Conservation (phyloP, 78 protist species). For the Dictyostelium intermedium region DNA sequence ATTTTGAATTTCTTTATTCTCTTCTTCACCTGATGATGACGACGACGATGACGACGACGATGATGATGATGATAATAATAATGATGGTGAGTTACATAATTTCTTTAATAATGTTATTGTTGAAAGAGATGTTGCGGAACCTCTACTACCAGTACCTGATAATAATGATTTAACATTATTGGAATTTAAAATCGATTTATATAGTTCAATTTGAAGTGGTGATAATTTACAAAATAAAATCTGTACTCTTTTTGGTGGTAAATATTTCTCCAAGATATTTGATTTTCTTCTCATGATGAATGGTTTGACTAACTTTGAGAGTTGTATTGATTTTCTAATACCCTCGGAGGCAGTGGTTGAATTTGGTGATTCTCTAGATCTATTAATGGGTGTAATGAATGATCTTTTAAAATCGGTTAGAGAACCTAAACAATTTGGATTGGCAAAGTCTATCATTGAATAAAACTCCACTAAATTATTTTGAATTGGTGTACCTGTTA, state of each 20-base stretch:
- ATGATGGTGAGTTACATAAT: slow-evolving; percentile 81
- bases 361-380: slow-evolving; percentile 8
- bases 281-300: slow-evolving; percentile 87
- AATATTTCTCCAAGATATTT: slow-evolving; percentile 64
- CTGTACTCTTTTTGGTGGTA: slow-evolving; percentile 88
- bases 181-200: slow-evolving; percentile 17
- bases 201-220: slow-evolving; percentile 43
- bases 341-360: background rate
- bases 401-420: background rate
- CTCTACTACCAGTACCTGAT: background rate
- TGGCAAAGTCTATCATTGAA: slow-evolving; percentile 84
- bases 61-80: too few relatives aligned
- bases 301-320: slow-evolving; percentile 21
- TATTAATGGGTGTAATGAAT: slow-evolving; percentile 49
- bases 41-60: too few relatives aligned
- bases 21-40: background rate
- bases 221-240: slow-evolving; percentile 77
- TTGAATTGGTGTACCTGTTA: slow-evolving; percentile 95
- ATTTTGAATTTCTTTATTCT: background rate
- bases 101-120: slow-evolving; percentile 69
- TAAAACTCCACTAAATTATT: slow-evolving; percentile 86
- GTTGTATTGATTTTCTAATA: slow-evolving; percentile 22
- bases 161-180: background rate
- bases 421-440: slow-evolving; percentile 84
- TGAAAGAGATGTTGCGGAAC: slow-evolving; percentile 8